Evolutionary conservation across 306 rosid genomes (phyloP), one percentile per base, ranked within the genome.

Genomic region (Cicer judaicum): DNA sequence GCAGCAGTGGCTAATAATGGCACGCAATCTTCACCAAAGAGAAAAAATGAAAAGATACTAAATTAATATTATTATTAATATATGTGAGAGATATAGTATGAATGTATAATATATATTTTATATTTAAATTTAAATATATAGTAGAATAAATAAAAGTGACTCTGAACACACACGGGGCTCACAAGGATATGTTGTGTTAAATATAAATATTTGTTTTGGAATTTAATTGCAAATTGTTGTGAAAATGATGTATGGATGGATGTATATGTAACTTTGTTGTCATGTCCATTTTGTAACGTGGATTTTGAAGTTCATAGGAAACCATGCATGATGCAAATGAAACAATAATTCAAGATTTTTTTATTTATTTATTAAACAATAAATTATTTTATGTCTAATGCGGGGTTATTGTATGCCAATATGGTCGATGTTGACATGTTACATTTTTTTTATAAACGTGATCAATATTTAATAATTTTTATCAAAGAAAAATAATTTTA

Each of bases 21-120:
- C 24, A 74, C 83, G 15, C 57, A 84, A 53, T 83, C 87, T 76
- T 82, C 87, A 11, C 80, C 77, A 38, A 47, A 80, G 40, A n/a
- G 24, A 40, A 81, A 78, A 71, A 57, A 43, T 64, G 76, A 74
- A 64, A 75, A 81, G 78, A 18, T 43, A 65, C 68, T 38, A 42
- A 74, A 76, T 68, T 82, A 53, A 61, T 64, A 59, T 21, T 21
- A 21, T 21, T 21, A 21, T 6, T 19, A 46, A 49, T 64, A 40
- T 34, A 34, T 34, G 19, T 49, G 19, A 18, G 19, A 18, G 21
- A 24, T 59, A 49, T 46, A 13, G 18, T 49, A 14, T 49, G 8
- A 39, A 57, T 67, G 74, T 46, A 44, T 16, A 41, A 67, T 67
- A 73, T 56, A 46, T 40, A 38, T 50, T 16, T 18, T 0, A 61